phyloP scores from a whole-genome alignment of 805 yeast species.

The Ogataea methanolica region DNA sequence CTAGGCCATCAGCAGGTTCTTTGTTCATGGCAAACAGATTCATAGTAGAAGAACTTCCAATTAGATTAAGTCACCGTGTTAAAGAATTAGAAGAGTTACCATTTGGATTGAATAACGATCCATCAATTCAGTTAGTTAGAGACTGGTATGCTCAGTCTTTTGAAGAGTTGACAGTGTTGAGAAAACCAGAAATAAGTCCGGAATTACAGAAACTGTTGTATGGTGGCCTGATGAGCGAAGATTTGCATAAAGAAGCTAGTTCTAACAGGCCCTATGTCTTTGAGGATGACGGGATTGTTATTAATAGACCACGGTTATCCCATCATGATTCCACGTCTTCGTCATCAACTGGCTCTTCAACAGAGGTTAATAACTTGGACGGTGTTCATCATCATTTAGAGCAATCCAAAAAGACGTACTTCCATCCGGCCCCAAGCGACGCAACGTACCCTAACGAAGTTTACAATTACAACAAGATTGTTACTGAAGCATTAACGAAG shows the following conservation, averaged over 20 bases:
- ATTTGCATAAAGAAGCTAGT: constrained; percentile 3
- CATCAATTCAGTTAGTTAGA: constrained; percentile 68
- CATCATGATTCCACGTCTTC: background rate
- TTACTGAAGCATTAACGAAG: constrained; percentile 58
- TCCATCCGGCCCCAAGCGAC: constrained; percentile 48
- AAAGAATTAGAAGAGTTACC: constrained; percentile 81
- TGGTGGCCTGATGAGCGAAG: constrained; percentile 6
- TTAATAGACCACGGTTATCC: constrained; percentile 17
- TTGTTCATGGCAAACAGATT: constrained; percentile 80
- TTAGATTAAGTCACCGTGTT: constrained; percentile 79
- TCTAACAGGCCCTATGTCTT: constrained; percentile 19
- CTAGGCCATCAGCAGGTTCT: constrained; percentile 70
- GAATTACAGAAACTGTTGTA: constrained; percentile 36
- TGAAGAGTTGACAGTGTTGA: constrained; percentile 68
- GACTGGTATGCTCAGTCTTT: constrained; percentile 92
- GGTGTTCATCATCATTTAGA: constrained; percentile 5
- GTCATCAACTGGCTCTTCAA: background rate
- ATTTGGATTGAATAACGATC: constrained; percentile 64
- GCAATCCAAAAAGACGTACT: constrained; percentile 34
- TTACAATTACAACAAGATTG: constrained; percentile 61
- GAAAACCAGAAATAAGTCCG: constrained; percentile 48
- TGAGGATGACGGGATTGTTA: constrained; percentile 47
- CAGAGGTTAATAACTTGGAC: constrained; percentile 8
- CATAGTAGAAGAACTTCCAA: constrained; percentile 81
- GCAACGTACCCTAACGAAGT: constrained; percentile 71